These are phyloP conservation scores for Aspergillus incahuasiensis DNA, from an alignment of 495 filamentous ascomycete genomes.

Conservation along the genomic window DNA sequence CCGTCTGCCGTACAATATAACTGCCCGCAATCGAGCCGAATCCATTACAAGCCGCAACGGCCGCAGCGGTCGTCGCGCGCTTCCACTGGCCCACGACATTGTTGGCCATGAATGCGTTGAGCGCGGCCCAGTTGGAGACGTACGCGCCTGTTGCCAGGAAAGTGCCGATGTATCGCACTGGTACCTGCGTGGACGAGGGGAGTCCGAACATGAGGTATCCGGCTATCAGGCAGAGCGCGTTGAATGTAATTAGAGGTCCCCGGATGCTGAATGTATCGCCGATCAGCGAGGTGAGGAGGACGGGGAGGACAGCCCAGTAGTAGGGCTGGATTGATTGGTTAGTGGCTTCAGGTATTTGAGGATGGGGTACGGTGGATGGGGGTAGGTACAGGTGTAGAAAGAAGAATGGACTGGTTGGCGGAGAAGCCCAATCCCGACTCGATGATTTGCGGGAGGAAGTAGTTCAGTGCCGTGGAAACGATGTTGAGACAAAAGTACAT, in stretches of 20 bases:
- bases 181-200: conserved; percentile 49
- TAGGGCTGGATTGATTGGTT: conserved; percentile 46
- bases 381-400: conserved; percentile 56
- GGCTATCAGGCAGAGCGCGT: conserved; percentile 62
- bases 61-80: conserved; percentile 64
- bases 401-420: conserved; percentile 59
- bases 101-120: conserved; percentile 68
- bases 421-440: conserved; percentile 68
- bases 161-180: conserved; percentile 67
- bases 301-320: conserved; percentile 69
- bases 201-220: conserved; percentile 75
- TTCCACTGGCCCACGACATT: conserved; percentile 77
- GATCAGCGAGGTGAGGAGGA: conserved; percentile 62
- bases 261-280: conserved; percentile 62
- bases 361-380: background rate
- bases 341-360: conserved; percentile 1
- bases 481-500: conserved; percentile 73
- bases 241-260: conserved; percentile 69
- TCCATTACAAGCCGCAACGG: conserved; percentile 66
- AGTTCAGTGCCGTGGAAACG: conserved; percentile 62
- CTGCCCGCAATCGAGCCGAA: conserved; percentile 72
- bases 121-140: conserved; percentile 73
- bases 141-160: conserved; percentile 76
- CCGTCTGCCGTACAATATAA: conserved; percentile 63
- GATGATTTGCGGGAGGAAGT: conserved; percentile 70